phyloP scores from a whole-genome alignment of 2,329 filamentous ascomycete genomes.

The Penicillium sp. region DNA sequence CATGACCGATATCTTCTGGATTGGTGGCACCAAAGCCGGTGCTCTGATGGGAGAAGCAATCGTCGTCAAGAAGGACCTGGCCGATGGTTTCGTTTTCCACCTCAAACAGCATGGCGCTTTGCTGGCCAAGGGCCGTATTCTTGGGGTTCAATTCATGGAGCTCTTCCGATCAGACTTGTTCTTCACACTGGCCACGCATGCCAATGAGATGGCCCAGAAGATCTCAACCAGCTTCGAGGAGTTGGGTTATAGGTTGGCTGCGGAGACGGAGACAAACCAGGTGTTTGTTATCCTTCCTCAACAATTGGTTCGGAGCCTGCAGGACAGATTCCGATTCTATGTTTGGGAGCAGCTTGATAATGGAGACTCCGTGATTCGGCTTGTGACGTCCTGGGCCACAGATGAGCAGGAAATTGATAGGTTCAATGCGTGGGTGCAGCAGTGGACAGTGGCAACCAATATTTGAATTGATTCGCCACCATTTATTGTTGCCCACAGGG shows the following conservation, averaged over 20 bases:
- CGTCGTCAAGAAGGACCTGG: slow-evolving; percentile 47
- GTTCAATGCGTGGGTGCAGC: slow-evolving; percentile 30
- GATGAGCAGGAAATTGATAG: slow-evolving; percentile 43
- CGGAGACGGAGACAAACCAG: slow-evolving; percentile 52
- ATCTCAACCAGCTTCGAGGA: slow-evolving; percentile 46
- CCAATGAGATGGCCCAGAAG: slow-evolving; percentile 46
- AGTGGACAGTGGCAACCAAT: slow-evolving; percentile 24
- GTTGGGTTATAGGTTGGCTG: slow-evolving; percentile 44
- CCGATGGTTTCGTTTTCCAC: slow-evolving; percentile 51
- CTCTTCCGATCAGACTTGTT: slow-evolving; percentile 48
- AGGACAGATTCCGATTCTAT: slow-evolving; percentile 49
- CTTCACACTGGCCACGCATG: slow-evolving; percentile 47
- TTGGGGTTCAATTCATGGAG: slow-evolving; percentile 52
- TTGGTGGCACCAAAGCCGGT: slow-evolving; percentile 54
- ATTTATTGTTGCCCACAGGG: not conserved
- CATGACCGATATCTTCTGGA: slow-evolving; percentile 54
- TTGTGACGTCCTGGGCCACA: slow-evolving; percentile 54
- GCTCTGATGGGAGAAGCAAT: slow-evolving; percentile 52
- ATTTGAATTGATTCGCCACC: not conserved
- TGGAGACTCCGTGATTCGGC: slow-evolving; percentile 42
- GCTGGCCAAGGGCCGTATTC: slow-evolving; percentile 50
- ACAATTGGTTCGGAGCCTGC: slow-evolving; percentile 38
- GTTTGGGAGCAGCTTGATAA: slow-evolving; percentile 48
- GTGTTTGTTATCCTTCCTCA: slow-evolving; percentile 49
- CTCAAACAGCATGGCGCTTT: slow-evolving; percentile 53